Percentiles rank a stretch among this genome's conserved stretches.
phyloP scores from a whole-genome alignment of 805 yeast genomes.

The Cyberlindnera euphorbiae region DNA sequence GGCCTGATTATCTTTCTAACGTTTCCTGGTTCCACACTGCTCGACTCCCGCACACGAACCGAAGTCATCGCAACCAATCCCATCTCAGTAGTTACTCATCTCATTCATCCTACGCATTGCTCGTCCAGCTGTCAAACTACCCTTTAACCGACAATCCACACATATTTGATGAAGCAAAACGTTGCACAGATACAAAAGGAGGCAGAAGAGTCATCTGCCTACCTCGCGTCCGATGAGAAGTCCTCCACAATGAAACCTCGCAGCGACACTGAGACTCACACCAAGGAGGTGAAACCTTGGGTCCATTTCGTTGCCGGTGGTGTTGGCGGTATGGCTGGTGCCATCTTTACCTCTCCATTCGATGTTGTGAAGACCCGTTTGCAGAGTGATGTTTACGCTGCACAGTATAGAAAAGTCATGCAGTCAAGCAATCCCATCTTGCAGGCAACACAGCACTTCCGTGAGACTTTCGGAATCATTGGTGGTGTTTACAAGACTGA shows the following conservation, averaged over 20 bases:
- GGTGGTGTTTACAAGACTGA: conserved; percentile 64
- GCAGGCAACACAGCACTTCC: conserved; percentile 66
- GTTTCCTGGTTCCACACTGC: too few species aligned
- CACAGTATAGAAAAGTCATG: conserved; percentile 38
- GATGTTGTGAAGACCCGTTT: conserved; percentile 94
- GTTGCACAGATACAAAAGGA: conserved; percentile 38
- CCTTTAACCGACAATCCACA: too few species aligned
- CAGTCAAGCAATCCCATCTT: conserved; percentile 31
- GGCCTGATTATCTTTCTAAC: too few species aligned
- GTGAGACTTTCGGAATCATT: conserved; percentile 75
- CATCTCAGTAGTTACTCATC: too few species aligned
- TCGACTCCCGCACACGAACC: too few species aligned
- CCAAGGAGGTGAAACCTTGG: conserved; percentile 41
- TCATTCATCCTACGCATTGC: too few species aligned
- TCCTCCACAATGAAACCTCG: conserved; percentile 43
- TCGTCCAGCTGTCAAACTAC: too few species aligned
- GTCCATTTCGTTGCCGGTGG: conserved; percentile 91
- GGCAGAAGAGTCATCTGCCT: conserved; percentile 55
- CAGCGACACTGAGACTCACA: conserved; percentile 22
- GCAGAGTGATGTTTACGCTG: conserved; percentile 80
- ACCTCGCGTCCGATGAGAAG: conserved; percentile 68
- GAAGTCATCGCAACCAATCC: conserved; percentile 3
- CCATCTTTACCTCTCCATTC: conserved; percentile 87
- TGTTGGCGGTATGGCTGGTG: conserved; percentile 97
- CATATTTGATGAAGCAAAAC: conserved; percentile 8